Evolutionary conservation across 2,329 filamentous ascomycete genomes (phyloP).

Genomic region (Phialophora tarda): DNA sequence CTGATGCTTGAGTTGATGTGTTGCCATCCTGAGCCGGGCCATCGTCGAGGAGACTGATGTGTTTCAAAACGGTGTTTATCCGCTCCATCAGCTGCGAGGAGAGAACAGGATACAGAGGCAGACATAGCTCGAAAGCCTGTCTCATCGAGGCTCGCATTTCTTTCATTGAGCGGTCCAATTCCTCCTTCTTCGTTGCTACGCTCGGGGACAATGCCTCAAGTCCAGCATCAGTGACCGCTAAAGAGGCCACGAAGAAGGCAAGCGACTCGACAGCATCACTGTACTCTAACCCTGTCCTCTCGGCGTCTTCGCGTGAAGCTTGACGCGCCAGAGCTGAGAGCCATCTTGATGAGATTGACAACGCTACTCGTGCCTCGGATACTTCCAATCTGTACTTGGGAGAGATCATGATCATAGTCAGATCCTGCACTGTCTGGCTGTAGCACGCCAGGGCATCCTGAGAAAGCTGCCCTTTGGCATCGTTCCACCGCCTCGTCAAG

Average conservation of each 20-base stretch:
- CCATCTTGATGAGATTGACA: conserved; percentile 33
- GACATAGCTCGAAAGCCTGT: conserved; percentile 29
- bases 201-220: conserved; percentile 28
- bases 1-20: conserved; percentile 24
- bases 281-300: conserved; percentile 14
- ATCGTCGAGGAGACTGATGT: conserved; percentile 31
- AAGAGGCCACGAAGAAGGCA: conserved; percentile 31
- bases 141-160: conserved; percentile 24
- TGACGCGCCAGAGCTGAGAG: conserved; percentile 25
- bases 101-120: conserved; percentile 31
- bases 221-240: conserved; percentile 32
- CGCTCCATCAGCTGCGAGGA: conserved; percentile 35
- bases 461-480: not conserved
- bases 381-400: conserved; percentile 24
- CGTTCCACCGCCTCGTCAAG: conserved; percentile 33
- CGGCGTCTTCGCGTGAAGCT: conserved; percentile 15
- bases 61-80: conserved; percentile 35
- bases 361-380: conserved; percentile 20
- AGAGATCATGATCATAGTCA: conserved; percentile 33
- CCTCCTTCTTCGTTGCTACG: not conserved
- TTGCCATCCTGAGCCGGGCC: conserved; percentile 12
- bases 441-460: conserved; percentile 17
- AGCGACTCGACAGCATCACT: conserved; percentile 30
- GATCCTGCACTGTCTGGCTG: conserved; percentile 32
- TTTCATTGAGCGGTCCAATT: not conserved